Evolutionary conservation across 805 yeast genomes (phyloP).

Genomic region (Kuraishia piskuri): DNA sequence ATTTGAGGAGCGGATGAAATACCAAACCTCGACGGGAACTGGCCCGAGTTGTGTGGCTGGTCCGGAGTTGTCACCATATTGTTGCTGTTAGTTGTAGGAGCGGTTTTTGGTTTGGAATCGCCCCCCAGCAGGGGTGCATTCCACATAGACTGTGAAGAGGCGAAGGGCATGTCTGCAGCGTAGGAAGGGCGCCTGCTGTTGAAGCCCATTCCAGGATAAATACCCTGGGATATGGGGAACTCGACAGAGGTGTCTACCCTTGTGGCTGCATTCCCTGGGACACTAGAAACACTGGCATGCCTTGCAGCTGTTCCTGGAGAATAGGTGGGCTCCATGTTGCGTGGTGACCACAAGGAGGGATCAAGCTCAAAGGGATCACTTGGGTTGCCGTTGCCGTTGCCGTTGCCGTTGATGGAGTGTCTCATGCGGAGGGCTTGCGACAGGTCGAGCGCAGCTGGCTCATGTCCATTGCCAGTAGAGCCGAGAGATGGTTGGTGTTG

Average conservation of each 20-base stretch:
- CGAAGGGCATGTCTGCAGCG: not conserved
- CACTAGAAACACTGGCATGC: not conserved
- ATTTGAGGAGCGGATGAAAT: not conserved
- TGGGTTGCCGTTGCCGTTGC: not conserved
- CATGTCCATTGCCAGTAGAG: not conserved
- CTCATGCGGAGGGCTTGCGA: not conserved
- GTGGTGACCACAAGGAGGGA: not conserved
- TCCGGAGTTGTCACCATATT: not conserved
- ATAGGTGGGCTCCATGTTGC: not conserved
- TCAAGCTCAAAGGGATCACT: not conserved
- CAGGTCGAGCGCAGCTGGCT: not conserved
- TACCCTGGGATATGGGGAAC: not conserved
- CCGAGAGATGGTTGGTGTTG: not conserved
- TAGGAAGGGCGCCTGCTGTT: not conserved
- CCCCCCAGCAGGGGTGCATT: not conserved
- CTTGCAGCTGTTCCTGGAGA: not conserved
- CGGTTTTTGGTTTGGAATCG: not conserved
- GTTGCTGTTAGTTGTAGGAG: not conserved
- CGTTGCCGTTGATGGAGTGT: not conserved
- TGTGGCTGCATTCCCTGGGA: not conserved
- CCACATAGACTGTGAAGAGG: not conserved
- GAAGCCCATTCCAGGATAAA: constrained; percentile 2
- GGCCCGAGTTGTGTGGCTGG: not conserved
- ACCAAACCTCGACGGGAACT: not conserved
- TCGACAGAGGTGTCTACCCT: too few species aligned